These are phyloP conservation scores for Yamadazyma spencermartinsiae DNA, from an alignment of 1,139 yeast species.

Conservation along the genomic window DNA sequence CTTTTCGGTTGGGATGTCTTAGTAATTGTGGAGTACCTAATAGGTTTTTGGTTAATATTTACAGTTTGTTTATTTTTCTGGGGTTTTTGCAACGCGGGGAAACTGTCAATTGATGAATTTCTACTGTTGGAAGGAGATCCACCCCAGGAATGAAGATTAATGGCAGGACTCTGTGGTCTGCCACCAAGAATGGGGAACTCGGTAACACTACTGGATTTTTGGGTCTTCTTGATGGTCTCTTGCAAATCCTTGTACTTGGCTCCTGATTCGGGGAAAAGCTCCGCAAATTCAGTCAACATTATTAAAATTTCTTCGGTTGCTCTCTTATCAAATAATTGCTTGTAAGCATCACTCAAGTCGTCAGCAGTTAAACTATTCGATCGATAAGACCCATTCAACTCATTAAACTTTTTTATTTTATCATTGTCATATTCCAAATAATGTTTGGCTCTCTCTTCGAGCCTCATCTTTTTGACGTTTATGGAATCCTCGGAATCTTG, in stretches of 20 bases:
- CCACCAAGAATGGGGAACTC: slow-evolving; percentile 39
- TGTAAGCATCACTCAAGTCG: slow-evolving; percentile 52
- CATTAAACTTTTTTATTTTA: slow-evolving; percentile 49
- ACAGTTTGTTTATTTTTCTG: slow-evolving; percentile 11
- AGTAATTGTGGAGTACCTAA: slow-evolving; percentile 44
- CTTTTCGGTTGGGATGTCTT: slow-evolving; percentile 22
- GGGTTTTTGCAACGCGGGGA: slow-evolving; percentile 56
- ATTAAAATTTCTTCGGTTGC: slow-evolving; percentile 50
- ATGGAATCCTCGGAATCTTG: slow-evolving; percentile 41
- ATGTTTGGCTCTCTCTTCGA: slow-evolving; percentile 85
- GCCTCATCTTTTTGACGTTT: slow-evolving; percentile 58
- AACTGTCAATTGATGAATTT: slow-evolving; percentile 33
- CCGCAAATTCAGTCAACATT: slow-evolving; percentile 57
- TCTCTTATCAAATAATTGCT: slow-evolving; percentile 47
- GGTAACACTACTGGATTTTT: slow-evolving; percentile 13
- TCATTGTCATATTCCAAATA: slow-evolving; percentile 58
- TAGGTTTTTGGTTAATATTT: slow-evolving; percentile 24
- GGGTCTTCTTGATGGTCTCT: slow-evolving; percentile 24
- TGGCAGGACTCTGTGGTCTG: slow-evolving; percentile 16
- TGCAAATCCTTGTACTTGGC: slow-evolving; percentile 30
- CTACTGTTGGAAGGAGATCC: slow-evolving; percentile 14
- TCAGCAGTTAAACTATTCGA: slow-evolving; percentile 47
- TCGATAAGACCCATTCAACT: slow-evolving; percentile 50
- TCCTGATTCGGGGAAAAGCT: slow-evolving; percentile 44
- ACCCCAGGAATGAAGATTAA: slow-evolving; percentile 33